Evolutionary conservation across 345 rosid species (phyloP), one percentile per base, ranked within the genome.

Genomic region (Arabidopsis suecica): DNA sequence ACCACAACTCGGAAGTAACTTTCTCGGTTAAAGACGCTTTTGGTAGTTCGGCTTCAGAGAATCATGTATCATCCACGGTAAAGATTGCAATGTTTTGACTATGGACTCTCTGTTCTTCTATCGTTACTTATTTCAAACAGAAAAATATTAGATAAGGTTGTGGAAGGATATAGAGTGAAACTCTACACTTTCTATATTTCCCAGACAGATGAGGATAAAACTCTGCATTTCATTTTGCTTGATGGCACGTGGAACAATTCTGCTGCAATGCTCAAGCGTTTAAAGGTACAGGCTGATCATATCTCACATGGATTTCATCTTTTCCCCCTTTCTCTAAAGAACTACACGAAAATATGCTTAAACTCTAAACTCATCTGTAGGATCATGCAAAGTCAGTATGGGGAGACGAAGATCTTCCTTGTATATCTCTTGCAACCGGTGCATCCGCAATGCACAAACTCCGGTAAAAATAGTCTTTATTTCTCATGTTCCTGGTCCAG

Each of bases 161-260:
- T 23, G 42, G 18, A 65, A 57, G 36, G 25, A 55, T 64, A 32
- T 13, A 30, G 40, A 65, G 41, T 47, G 59, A 65, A 55, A 56
- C 22, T n/a, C 33, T 51, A 13, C 54, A n/a, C 64, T 67, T 81
- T 77, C 76, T 68, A 37, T 68, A 33, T 76, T 82, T 67, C 65
- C 48, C 89, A 86, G 91, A 61, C 33, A 49, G 79, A 79, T 55
- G 83, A 71, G 80, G 84, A 81, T 57, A 64, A 64, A 81, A 72
- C 86, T 76, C 58, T 89, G 71, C 83, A 95, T 81, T 88, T 92
- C 71, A 72, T 90, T 81, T 77, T 95, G 82, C 88, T 92, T 76
- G 99, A 95, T 73, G 97, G 99, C 40, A 92, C 99, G 34, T 95
- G 99, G 98, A 95, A 86, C 87, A 95, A 95, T 72, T 90, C 98